Evolutionary conservation across 2,329 filamentous ascomycete species (phyloP), one percentile per base, ranked within the genome.

Genomic region (Fusarium beomiforme): DNA sequence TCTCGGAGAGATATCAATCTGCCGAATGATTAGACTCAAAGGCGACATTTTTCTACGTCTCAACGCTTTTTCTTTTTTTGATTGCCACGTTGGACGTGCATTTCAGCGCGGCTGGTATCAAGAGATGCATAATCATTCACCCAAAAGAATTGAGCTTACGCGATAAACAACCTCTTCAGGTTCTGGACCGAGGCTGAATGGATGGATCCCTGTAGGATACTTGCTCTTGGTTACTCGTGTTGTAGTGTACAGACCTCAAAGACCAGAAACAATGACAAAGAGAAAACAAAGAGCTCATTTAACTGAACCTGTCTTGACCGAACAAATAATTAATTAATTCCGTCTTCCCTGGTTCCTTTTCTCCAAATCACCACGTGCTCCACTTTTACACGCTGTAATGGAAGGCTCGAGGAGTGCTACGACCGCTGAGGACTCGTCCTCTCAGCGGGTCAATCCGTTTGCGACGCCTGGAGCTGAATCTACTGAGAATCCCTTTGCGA

Each of bases 401-500:
- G 72, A 71, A 67, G 61, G 67, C 31, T 61, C 65, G 23, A 74
- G 60, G 43, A 47, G 55, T 59, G 49, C 53, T 49, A 74, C 56
- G 19, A 59, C 67, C 37, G 50, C 55, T 17, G 54, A 70, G 49
- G 72, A 64, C 39, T 59, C 59, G 5, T 58, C 53, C 37, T 61
- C 49, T 1, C 49, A 33, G 58, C 61, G 44, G 39, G 31, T 37
- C 26, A 72, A 72, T 49, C 59, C 58, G 4, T 70, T 67, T 43
- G 61, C 53, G 39, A 70, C 60, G 6, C 65, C 72, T 23, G 62
- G 60, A 17, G 54, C 49, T 56, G 73, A 73, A 19, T 41, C 60
- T 17, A 55, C 60, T 5, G 72, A 74, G 24, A 75, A 75, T 21
- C 73, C 70, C 1, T 75, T 75, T 21, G 68, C 62, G 21, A 75